These are phyloP conservation scores for Phytophthora sojae DNA, from an alignment of 352 stramenopile species.

Conservation along the genomic window DNA sequence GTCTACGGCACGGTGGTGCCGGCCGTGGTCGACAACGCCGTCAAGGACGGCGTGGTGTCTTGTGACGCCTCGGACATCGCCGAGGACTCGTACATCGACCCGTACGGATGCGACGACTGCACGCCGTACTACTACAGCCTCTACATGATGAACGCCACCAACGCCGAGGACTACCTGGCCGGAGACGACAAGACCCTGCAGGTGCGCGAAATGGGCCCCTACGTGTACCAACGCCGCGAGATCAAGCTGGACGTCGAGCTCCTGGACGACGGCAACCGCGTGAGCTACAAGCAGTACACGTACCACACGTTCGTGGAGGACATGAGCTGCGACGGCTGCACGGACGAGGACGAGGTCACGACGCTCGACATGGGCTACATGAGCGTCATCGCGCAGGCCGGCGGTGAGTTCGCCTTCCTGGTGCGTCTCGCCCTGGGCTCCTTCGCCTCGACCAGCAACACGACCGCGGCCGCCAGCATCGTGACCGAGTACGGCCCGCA, in stretches of 20 bases:
- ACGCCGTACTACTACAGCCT: slow-evolving; percentile 65
- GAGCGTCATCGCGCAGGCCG: slow-evolving; percentile 70
- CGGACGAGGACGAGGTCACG: slow-evolving; percentile 57
- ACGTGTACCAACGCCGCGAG: slow-evolving; percentile 70
- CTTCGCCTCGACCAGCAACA: slow-evolving; percentile 48
- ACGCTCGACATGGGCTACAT: slow-evolving; percentile 70
- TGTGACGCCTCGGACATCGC: slow-evolving; percentile 45
- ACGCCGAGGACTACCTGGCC: slow-evolving; percentile 54
- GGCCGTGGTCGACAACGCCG: slow-evolving; percentile 50
- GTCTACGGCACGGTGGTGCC: slow-evolving; percentile 61
- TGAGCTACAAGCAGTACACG: slow-evolving; percentile 76
- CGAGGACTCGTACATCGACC: slow-evolving; percentile 53
- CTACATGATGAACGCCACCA: slow-evolving; percentile 55
- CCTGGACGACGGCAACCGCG: slow-evolving; percentile 45
- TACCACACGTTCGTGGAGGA: slow-evolving; percentile 66
- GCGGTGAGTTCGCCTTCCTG: slow-evolving; percentile 68
- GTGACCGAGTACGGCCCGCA: slow-evolving; percentile 54
- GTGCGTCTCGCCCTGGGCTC: slow-evolving; percentile 55
- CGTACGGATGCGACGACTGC: slow-evolving; percentile 69
- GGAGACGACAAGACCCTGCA: slow-evolving; percentile 57
- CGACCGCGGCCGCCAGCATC: slow-evolving; percentile 30
- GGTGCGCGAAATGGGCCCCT: slow-evolving; percentile 67
- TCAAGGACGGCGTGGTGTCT: slow-evolving; percentile 50
- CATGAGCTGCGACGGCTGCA: slow-evolving; percentile 60
- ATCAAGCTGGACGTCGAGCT: slow-evolving; percentile 66